Base-by-base conservation (phyloP, 495 filamentous ascomycete species). In the Lasiosphaeria ovina region DNA sequence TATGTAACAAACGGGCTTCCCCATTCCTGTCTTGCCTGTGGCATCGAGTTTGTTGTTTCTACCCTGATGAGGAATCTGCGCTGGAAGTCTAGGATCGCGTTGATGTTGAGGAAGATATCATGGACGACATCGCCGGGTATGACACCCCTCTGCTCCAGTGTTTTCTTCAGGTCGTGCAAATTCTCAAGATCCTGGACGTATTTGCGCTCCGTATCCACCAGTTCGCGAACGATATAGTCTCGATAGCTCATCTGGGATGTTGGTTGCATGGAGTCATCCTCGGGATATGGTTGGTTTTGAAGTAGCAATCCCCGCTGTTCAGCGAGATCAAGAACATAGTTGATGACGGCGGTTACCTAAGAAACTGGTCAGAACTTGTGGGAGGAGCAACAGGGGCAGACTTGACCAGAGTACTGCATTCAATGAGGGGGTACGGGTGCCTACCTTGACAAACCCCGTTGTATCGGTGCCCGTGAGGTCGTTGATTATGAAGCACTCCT, bases 161-260 rank as follows among this genome's bases (percentile, higher is more conserved):
- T 85, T 66, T 91, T 94, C 79, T 97, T 97, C 59, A 98, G 84
- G 54, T 92, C 88, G 68, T 98, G 93, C 16, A 98, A 74, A 62
- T 93, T 92, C 69, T 98, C 93, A 34, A 98, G 79, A 76, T 98
- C 93, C 67, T 98, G 93, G n/a, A 98, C 95, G 63, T 98, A 98
- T 70, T 96, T 95, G 45, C 94, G 87, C 72, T 98, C 94, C 4
- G 93, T 98, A 65, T 90, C 89, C 51, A 98, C 85, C 51, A 98
- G 75, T 70, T 98, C 94, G 64, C 89, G 85, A 35, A 98, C 83
- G 60, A 98, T 88, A 66, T 96, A 87, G 58, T 97, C 87, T 45
- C 91, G 81, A 68, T 92, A 91, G 54, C 89, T 94, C 66, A 91
- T 85, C 66, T 83, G 71, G 60, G 81, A 73, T 49, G 72, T 79